phyloP scores from a whole-genome alignment of 345 rosid species.

The Arabidopsis thaliana region TAIR10.1 NC_003070.9:21693501-21694000 shows the following conservation, averaged over 20 bases:
- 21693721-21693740: background rate
- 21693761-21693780: background rate
- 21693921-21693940: background rate
- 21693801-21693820: background rate
- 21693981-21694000: no score
- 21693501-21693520: background rate
- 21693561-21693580: background rate
- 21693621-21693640: background rate
- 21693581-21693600: background rate
- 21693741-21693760: background rate
- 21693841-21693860: background rate
- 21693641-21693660: slow-evolving; percentile 15
- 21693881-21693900: background rate
- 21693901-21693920: background rate
- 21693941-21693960: no score
- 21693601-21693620: background rate
- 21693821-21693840: background rate
- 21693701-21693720: slow-evolving; percentile 1
- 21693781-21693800: background rate
- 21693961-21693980: no score
- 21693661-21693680: slow-evolving; percentile 39
- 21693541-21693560: slow-evolving; percentile 19
- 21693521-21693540: slow-evolving; percentile 34
- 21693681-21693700: slow-evolving; percentile 32
- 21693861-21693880: background rate